phyloP scores from a whole-genome alignment of 2,329 filamentous ascomycete species.

The Corynespora cassiicola region DNA sequence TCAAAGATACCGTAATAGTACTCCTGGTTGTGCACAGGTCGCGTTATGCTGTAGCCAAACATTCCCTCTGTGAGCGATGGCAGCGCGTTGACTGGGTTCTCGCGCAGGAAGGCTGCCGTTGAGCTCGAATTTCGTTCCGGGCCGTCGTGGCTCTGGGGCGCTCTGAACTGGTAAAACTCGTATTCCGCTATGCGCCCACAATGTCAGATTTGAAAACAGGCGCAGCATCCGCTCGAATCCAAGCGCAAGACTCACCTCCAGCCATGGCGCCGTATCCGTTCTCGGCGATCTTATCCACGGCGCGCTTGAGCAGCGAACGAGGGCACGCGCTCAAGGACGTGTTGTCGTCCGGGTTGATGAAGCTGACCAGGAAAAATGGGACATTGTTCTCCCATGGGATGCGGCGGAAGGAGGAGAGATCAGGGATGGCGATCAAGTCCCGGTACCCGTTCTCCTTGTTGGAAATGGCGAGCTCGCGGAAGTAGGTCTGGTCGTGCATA shows the following conservation, averaged over 20 bases:
- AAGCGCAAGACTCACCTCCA: conserved; percentile 68
- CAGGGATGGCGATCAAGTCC: conserved; percentile 82
- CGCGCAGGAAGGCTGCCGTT: conserved; percentile 74
- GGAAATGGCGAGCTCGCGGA: conserved; percentile 82
- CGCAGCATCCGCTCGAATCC: conserved; percentile 17
- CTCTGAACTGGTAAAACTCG: conserved; percentile 91
- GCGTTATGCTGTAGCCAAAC: conserved; percentile 92
- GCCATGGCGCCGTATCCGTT: conserved; percentile 85
- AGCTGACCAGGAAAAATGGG: conserved; percentile 84
- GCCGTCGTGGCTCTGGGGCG: conserved; percentile 60
- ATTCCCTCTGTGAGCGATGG: conserved; percentile 88
- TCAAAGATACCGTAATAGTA: conserved; percentile 92
- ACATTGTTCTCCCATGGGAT: conserved; percentile 92
- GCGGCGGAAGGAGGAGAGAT: conserved; percentile 77
- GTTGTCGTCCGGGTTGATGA: conserved; percentile 79
- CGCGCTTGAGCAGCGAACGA: conserved; percentile 73
- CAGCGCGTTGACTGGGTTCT: conserved; percentile 75
- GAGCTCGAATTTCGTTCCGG: conserved; percentile 68
- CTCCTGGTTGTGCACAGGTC: conserved; percentile 87
- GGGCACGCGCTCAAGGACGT: conserved; percentile 79
- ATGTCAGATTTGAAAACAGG: conserved; percentile 25
- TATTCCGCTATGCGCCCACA: conserved; percentile 73
- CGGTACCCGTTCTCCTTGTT: conserved; percentile 91
- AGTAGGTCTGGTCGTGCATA: conserved; percentile 93
- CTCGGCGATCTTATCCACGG: conserved; percentile 70